phyloP scores from a whole-genome alignment of 2,329 filamentous ascomycete genomes.

The Ampelomyces quisqualis region DNA sequence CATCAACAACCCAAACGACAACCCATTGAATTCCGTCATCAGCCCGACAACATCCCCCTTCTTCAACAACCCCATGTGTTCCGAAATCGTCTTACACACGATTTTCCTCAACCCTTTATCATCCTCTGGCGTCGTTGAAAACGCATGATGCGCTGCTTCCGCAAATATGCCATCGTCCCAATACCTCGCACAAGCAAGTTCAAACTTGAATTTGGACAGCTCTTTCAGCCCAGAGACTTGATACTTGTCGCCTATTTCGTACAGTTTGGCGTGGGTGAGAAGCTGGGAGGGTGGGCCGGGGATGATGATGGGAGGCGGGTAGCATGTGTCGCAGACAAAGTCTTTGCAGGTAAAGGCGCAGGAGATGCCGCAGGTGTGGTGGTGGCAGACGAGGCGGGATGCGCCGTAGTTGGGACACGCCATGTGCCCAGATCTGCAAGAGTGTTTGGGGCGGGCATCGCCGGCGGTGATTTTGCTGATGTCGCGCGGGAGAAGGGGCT shows the following conservation, averaged over 20 bases:
- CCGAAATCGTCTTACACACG: constrained; percentile 24
- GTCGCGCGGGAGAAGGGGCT: constrained; percentile 1
- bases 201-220: constrained; percentile 9
- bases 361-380: not conserved
- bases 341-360: not conserved
- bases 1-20: constrained; percentile 2
- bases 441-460: not conserved
- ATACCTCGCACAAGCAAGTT: constrained; percentile 3
- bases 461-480: not conserved
- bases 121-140: constrained; percentile 23
- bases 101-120: constrained; percentile 36
- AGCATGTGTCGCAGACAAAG: constrained; percentile 1
- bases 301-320: not conserved
- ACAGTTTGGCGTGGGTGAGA: constrained; percentile 5
- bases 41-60: constrained; percentile 11
- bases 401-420: not conserved
- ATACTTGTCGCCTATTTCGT: constrained; percentile 15
- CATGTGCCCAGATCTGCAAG: not conserved
- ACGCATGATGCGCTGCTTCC: constrained; percentile 26
- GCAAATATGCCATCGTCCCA: constrained; percentile 27
- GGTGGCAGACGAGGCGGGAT: not conserved
- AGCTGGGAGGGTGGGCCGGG: not conserved
- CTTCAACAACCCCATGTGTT: constrained; percentile 15
- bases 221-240: constrained; percentile 7
- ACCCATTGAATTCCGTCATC: constrained; percentile 9